These are phyloP conservation scores for Oxytropis ochrocephala DNA, from an alignment of 306 rosid genomes.

Conservation along the genomic window DNA sequence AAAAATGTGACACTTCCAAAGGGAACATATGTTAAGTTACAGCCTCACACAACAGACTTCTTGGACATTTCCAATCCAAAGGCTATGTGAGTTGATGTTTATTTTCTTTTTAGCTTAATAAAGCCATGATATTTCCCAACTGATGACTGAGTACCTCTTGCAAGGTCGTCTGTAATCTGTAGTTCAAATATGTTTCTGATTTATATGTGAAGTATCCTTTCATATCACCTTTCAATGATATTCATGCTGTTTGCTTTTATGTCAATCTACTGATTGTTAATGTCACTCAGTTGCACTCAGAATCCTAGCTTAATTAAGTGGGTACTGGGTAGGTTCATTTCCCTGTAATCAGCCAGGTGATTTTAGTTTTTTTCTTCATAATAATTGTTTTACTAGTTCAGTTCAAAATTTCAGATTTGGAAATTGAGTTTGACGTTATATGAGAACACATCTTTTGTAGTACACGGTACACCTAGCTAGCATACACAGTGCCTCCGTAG, in stretches of 20 bases:
- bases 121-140: not conserved
- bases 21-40: slow-evolving; percentile 94
- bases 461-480: too few species aligned
- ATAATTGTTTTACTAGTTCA: not conserved
- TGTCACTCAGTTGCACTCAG: not conserved
- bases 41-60: slow-evolving; percentile 94
- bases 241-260: slow-evolving; percentile 1
- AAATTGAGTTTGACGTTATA: not conserved
- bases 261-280: not conserved
- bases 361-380: not conserved
- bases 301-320: not conserved
- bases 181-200: not conserved
- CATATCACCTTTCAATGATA: not conserved
- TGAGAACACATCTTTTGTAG: too few species aligned
- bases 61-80: slow-evolving; percentile 96
- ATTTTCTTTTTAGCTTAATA: not conserved
- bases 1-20: slow-evolving; percentile 94
- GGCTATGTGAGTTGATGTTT: slow-evolving; percentile 81
- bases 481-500: too few species aligned
- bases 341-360: not conserved
- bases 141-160: not conserved
- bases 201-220: not conserved
- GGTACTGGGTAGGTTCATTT: not conserved
- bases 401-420: not conserved
- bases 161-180: slow-evolving; percentile 11